Evolutionary conservation across 176 grass and related monocot genomes (phyloP).

Genomic region (Zea luxurians): DNA sequence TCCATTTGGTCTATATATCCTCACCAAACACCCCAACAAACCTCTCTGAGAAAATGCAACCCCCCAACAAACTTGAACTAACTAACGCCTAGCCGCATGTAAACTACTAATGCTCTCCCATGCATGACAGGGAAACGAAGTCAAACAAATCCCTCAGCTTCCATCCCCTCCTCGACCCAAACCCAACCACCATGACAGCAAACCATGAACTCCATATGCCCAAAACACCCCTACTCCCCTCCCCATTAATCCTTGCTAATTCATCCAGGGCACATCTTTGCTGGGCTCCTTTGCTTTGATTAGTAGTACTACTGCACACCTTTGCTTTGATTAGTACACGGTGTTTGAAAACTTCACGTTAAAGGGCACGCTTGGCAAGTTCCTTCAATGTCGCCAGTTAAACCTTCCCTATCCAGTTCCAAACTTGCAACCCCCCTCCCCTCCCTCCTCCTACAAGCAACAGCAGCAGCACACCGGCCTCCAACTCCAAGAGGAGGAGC

Average conservation of each 20-base stretch:
- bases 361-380: constrained; percentile 45
- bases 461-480: constrained; percentile 71
- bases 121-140: constrained; percentile 52
- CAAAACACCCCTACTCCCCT: constrained; percentile 44
- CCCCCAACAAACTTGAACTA: constrained; percentile 53
- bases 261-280: neutral
- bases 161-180: constrained; percentile 45
- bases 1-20: neutral
- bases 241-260: constrained; percentile 16
- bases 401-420: constrained; percentile 68
- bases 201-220: constrained; percentile 47
- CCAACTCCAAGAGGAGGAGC: constrained; percentile 48
- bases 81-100: constrained; percentile 42
- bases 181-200: constrained; percentile 79
- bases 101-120: constrained; percentile 23
- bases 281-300: neutral
- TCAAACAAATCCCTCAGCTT: constrained; percentile 54
- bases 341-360: constrained; percentile 29
- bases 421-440: constrained; percentile 34
- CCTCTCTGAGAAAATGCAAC: constrained; percentile 19
- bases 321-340: neutral
- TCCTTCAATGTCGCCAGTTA: constrained; percentile 41
- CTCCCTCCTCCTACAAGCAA: constrained; percentile 49
- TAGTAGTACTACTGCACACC: too few relatives aligned
- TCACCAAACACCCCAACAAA: constrained; percentile 50